Base-by-base conservation (phyloP, 805 yeast genomes). In the Schwanniomyces polymorphus region DNA sequence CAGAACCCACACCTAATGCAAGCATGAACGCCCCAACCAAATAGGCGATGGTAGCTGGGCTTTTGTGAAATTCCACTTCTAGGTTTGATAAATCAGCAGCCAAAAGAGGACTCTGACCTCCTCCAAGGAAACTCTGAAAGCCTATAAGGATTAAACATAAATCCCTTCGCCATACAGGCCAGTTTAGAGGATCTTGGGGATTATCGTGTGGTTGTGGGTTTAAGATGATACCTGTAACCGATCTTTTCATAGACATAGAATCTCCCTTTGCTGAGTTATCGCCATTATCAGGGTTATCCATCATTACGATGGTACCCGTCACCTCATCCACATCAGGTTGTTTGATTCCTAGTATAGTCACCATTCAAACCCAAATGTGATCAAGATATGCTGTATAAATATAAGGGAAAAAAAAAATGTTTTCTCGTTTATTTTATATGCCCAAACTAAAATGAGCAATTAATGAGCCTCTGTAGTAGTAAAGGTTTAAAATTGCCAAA, bases 121-220 rank as follows among this genome's bases (percentile, higher is more conserved):
- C 87, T 4, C 82, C 81, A 9, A 82, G 64, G 53, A 82, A 78
- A 10, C 81, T 78, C 50, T 78, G 84, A 53, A 79, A 73, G 5
- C 86, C 85, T 28, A 82, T 72, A 14, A 75, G 76, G 9, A 72
- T 52, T 35, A 82, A 63, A 7, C 85, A 79, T 41, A 79, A 48
- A 50, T 82, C 86, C 26, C 85, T 67, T 35, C 79, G 68, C 81
- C 84, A 79, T 7, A 72, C 55, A 1, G 86, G 85, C 88, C 87
- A 81, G 55, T 82, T 83, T 35, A 82, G 66, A 2, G 88, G 88
- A 52, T 82, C 88, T 54, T 83, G 81, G 4, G 85, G 84, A 51
- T 77, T 68, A 53, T 81, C 79, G 33, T 78, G 80, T 5, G 88
- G 88, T 58, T 82, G 88, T 0, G 88, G 88, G 45, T 71, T 64